Evolutionary conservation across 2,329 filamentous ascomycete genomes (phyloP), one percentile per base, ranked within the genome.

Genomic region (Fusarium sp.): DNA sequence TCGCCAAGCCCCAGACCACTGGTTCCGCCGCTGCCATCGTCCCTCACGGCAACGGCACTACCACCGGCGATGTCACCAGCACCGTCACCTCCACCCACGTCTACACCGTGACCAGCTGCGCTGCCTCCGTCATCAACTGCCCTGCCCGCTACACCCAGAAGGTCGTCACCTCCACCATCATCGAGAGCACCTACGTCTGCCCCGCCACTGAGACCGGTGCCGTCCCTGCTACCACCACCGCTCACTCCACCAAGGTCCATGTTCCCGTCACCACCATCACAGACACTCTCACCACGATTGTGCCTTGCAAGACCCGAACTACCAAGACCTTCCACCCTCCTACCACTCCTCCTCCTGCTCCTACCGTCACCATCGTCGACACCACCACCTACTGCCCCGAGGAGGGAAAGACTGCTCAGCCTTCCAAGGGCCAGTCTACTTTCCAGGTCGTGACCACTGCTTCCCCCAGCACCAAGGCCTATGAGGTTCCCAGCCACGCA

Each of bases 121-220:
- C 79, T 56, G 79, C 78, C 42, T 76, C 77, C 7, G 80, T 82
- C 23, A 67, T 80, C 66, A 83, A 84, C 80, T 84, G 82, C 77
- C 82, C 82, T 29, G 78, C 80, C 42, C 75, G 77, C 23, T 81
- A 80, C 46, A 79, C 76, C 76, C 79, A 81, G 37, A 76, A 77
- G 39, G 74, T 79, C 29, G 63, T 83, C 39, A 76, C 79, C 27
- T 73, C 67, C 12, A 78, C 76, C 23, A 27, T 77, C 33, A 42
- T 70, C 25, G 25, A 61, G 31, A 73, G 62, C 58, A 71, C 73
- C 42, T 76, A 72, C 27, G 62, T 77, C 45, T 78, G 76, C 69
- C 76, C 76, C 39, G 74, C 70, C 8, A 70, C 64, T 11, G 59
- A 73, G 74, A 75, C 59, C 7, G 65, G 51, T 7, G 60, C 57